Conservation (phyloP, 2,329 filamentous ascomycete genomes). For the Blumeriella jaapii region DNA sequence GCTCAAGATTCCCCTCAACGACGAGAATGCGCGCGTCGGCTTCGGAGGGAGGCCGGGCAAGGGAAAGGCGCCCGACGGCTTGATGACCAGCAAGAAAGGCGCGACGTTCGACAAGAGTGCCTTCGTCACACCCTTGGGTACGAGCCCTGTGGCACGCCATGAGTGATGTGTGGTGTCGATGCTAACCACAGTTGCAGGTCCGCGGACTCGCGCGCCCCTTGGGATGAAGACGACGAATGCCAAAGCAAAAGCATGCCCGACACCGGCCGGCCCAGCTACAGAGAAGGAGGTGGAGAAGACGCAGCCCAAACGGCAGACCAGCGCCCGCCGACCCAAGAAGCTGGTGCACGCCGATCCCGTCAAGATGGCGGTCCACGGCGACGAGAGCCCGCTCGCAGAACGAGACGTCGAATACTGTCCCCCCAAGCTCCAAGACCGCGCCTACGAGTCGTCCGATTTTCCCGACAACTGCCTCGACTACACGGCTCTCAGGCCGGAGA, state of each 20-base stretch:
- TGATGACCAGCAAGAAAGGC: slow-evolving; percentile 41
- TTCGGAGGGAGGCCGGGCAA: slow-evolving; percentile 48
- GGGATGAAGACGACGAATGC: slow-evolving; percentile 96
- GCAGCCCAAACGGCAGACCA: slow-evolving; percentile 42
- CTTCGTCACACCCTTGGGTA: slow-evolving; percentile 75
- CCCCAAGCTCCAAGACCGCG: slow-evolving; percentile 53
- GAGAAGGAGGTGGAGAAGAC: slow-evolving; percentile 52
- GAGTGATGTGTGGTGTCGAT: no score
- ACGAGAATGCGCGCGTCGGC: slow-evolving; percentile 64
- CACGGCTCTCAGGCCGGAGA: slow-evolving; percentile 44
- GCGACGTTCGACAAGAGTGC: slow-evolving; percentile 45
- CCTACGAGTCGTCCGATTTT: slow-evolving; percentile 60
- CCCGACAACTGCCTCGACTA: slow-evolving; percentile 45
- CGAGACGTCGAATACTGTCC: slow-evolving; percentile 87
- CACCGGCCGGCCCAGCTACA: slow-evolving; percentile 49
- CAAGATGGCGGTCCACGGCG: slow-evolving; percentile 52
- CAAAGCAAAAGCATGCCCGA: slow-evolving; percentile 60
- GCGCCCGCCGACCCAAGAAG: slow-evolving; percentile 46
- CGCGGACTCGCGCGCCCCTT: slow-evolving; percentile 65
- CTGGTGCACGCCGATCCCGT: slow-evolving; percentile 40
- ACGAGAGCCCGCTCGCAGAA: slow-evolving; percentile 40
- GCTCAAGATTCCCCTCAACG: slow-evolving; percentile 63
- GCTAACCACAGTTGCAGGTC: no score
- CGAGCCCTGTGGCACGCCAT: no score
- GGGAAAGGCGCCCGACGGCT: slow-evolving; percentile 45